Evolutionary conservation across 2,329 filamentous ascomycete species (phyloP).

Genomic region (Didymellaceae sp.): DNA sequence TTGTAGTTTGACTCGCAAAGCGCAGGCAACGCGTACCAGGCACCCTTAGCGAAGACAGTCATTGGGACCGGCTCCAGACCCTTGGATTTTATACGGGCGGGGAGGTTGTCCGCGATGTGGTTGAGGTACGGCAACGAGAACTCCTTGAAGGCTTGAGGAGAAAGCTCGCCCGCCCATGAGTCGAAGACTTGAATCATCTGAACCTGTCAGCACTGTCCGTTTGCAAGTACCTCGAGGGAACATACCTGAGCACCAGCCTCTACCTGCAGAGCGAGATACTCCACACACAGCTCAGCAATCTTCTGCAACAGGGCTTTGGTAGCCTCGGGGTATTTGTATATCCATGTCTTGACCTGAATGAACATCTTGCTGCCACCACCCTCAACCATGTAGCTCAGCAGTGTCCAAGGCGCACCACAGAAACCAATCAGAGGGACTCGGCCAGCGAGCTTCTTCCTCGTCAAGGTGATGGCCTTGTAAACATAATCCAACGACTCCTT

Average conservation of each 20-base stretch:
- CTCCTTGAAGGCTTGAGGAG: slow-evolving; percentile 79
- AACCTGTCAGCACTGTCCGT: slow-evolving; percentile 21
- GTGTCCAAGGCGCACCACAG: slow-evolving; percentile 94
- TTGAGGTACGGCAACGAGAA: slow-evolving; percentile 87
- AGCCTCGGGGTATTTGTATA: slow-evolving; percentile 85
- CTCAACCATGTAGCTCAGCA: slow-evolving; percentile 99
- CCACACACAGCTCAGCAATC: slow-evolving; percentile 92
- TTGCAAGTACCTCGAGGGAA: no score
- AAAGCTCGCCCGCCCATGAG: slow-evolving; percentile 95
- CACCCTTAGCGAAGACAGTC: slow-evolving; percentile 98
- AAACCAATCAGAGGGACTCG: slow-evolving; percentile 94
- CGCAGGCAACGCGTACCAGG: slow-evolving; percentile 91
- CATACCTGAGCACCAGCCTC: slow-evolving; percentile 85
- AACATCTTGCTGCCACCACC: slow-evolving; percentile 96
- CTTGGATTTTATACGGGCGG: slow-evolving; percentile 74
- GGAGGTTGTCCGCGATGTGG: slow-evolving; percentile 82
- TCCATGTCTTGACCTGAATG: slow-evolving; percentile 93
- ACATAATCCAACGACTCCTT: slow-evolving; percentile 88
- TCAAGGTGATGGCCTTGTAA: slow-evolving; percentile 92
- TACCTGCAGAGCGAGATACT: slow-evolving; percentile 91
- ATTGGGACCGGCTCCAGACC: slow-evolving; percentile 85
- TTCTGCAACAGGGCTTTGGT: slow-evolving; percentile 84
- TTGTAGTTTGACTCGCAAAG: slow-evolving; percentile 90
- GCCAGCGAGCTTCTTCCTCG: slow-evolving; percentile 83
- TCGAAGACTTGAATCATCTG: slow-evolving; percentile 95